Conservation (phyloP, 768 basidiomycete species). For the Suillus alpinus region DNA sequence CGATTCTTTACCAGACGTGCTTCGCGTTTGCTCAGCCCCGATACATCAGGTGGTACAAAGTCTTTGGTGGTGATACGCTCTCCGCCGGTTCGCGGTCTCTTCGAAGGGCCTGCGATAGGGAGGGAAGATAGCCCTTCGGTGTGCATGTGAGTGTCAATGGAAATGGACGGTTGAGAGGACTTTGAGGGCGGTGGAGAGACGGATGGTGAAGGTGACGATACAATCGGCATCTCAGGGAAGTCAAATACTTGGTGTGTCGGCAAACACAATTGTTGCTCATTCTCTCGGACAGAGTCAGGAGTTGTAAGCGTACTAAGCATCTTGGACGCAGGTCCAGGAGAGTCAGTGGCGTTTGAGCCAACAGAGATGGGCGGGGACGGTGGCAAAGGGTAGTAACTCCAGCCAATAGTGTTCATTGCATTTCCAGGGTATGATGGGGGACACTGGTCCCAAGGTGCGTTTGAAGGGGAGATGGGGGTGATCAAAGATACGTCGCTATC, state of each 20-base stretch:
- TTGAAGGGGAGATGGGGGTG: constrained; percentile 43
- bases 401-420: constrained; percentile 39
- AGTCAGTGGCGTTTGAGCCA: constrained; percentile 41
- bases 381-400: constrained; percentile 48
- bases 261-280: constrained; percentile 53
- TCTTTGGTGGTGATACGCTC: constrained; percentile 67
- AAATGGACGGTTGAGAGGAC: constrained; percentile 32
- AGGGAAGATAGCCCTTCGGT: constrained; percentile 12
- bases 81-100: constrained; percentile 47
- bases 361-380: constrained; percentile 49
- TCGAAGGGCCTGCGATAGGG: constrained; percentile 34
- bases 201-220: constrained; percentile 34
- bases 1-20: constrained; percentile 90
- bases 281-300: constrained; percentile 41
- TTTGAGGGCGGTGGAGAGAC: constrained; percentile 28
- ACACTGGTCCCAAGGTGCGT: constrained; percentile 49
- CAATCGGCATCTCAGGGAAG: constrained; percentile 38
- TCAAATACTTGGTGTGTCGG: constrained; percentile 77
- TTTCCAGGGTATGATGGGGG: constrained; percentile 34
- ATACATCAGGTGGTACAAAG: constrained; percentile 85
- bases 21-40: constrained; percentile 86
- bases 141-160: constrained; percentile 27
- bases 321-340: constrained; percentile 42
- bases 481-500: constrained; percentile 56
- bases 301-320: constrained; percentile 53